Conservation (phyloP, 257 asterid genomes). For the Echium plantagineum region DNA sequence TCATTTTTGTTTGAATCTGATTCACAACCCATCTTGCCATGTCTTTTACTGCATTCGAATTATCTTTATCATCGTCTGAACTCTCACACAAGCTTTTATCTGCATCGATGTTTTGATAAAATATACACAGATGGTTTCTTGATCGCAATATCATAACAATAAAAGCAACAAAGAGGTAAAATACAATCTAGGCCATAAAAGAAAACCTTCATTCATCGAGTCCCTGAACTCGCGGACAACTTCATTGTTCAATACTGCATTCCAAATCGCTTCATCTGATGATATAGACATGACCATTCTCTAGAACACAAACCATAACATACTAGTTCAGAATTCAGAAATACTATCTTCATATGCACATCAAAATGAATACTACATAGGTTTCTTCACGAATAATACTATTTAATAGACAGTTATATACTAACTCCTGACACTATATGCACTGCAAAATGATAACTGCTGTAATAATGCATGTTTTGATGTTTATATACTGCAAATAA, state of each 20-base stretch:
- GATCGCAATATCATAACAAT: no score
- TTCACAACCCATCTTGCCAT: slow-evolving; percentile 32
- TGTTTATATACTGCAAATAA: no score
- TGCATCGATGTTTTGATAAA: slow-evolving; percentile 3
- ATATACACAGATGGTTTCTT: neutral
- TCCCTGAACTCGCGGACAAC: slow-evolving; percentile 55
- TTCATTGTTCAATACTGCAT: slow-evolving; percentile 62
- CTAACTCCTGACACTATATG: no score
- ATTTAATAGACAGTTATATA: no score
- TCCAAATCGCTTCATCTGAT: slow-evolving; percentile 72
- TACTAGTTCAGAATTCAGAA: neutral
- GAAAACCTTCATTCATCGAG: slow-evolving; percentile 33
- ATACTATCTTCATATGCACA: neutral
- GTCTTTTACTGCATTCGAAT: slow-evolving; percentile 18
- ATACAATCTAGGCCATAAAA: no score
- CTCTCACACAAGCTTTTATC: slow-evolving; percentile 14
- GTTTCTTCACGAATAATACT: no score
- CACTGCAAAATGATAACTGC: no score
- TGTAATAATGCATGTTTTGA: no score
- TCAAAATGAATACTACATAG: neutral
- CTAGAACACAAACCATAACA: slow-evolving; percentile 16
- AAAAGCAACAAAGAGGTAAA: neutral
- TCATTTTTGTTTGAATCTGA: slow-evolving; percentile 29
- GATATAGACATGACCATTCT: slow-evolving; percentile 63
- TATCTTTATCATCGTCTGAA: slow-evolving; percentile 14